Evolutionary conservation across 2,329 filamentous ascomycete genomes (phyloP).

Genomic region (Pseudocercospora musae): DNA sequence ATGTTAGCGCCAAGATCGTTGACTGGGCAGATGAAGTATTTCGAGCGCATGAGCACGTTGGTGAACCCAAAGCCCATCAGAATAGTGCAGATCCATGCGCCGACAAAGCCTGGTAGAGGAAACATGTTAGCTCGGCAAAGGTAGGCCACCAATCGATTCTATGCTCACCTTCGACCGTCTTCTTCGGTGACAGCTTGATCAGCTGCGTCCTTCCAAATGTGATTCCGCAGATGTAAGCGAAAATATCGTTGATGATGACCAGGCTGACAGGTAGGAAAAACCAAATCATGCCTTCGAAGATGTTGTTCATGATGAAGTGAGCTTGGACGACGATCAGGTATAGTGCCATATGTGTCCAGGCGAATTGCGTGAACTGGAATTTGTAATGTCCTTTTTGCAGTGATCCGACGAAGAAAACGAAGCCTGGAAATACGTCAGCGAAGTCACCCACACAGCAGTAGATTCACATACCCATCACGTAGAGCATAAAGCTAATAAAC

Average conservation of each 20-base stretch:
- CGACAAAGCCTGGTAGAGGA: constrained; percentile 68
- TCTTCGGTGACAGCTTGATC: constrained; percentile 97
- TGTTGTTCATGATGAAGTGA: constrained; percentile 99
- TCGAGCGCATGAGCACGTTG: constrained; percentile 80
- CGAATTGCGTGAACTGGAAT: constrained; percentile 99
- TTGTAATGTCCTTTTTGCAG: constrained; percentile 94
- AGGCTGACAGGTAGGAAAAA: constrained; percentile 94
- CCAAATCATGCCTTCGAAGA: constrained; percentile 99
- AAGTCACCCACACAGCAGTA: not conserved
- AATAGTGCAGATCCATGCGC: constrained; percentile 93
- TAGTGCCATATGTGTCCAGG: constrained; percentile 98
- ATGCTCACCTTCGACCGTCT: constrained; percentile 73
- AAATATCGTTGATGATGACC: constrained; percentile 98
- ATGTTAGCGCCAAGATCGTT: constrained; percentile 94
- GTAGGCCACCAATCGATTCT: not conserved
- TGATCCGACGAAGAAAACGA: constrained; percentile 95
- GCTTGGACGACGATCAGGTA: constrained; percentile 97
- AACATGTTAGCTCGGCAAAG: not conserved
- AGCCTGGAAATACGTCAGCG: constrained; percentile 56
- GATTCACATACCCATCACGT: constrained; percentile 80
- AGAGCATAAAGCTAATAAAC: constrained; percentile 98
- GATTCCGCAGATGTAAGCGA: constrained; percentile 95
- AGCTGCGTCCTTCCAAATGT: constrained; percentile 94
- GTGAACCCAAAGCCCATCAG: constrained; percentile 79
- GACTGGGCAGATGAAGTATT: constrained; percentile 97